These are phyloP conservation scores for Micractinium conductrix DNA, from an alignment of 139 green algal genomes.

Conservation along the genomic window DNA sequence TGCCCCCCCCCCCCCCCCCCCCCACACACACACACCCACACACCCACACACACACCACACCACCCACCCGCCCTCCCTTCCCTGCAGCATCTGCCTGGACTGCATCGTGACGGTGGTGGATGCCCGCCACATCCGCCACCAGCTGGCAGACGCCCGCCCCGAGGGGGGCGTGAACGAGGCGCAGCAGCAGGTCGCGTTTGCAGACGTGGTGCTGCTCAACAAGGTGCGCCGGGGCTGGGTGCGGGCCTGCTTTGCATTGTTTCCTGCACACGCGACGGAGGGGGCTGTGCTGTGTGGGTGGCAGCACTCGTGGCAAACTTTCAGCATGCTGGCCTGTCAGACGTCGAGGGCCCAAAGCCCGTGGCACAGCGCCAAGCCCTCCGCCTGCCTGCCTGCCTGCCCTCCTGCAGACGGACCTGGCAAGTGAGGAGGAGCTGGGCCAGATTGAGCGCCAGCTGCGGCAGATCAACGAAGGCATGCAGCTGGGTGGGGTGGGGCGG, in stretches of 20 bases:
- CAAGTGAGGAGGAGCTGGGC: constrained; percentile 51
- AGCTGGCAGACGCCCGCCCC: constrained; percentile 64
- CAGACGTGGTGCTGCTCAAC: constrained; percentile 89
- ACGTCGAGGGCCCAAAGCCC: too few species aligned
- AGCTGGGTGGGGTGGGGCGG: too few species aligned
- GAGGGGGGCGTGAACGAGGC: constrained; percentile 78
- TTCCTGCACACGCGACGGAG: too few species aligned
- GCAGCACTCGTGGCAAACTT: too few species aligned
- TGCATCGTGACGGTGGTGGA: constrained; percentile 91
- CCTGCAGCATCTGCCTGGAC: constrained; percentile 72
- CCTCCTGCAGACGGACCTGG: constrained; percentile 60
- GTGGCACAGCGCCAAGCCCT: neutral
- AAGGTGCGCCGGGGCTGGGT: constrained; percentile 59
- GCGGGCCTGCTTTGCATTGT: too few species aligned
- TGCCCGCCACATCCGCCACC: constrained; percentile 68
- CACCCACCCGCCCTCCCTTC: too few species aligned
- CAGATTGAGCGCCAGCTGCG: constrained; percentile 56
- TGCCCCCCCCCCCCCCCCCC: too few species aligned
- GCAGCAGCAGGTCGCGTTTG: constrained; percentile 86
- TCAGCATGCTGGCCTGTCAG: too few species aligned
- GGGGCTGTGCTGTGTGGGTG: too few species aligned
- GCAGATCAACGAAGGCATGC: constrained; percentile 84
- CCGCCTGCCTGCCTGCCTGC: neutral
- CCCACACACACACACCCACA: too few species aligned
- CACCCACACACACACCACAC: too few species aligned